phyloP scores from a whole-genome alignment of 306 rosid genomes.

The Vicia faba region DNA sequence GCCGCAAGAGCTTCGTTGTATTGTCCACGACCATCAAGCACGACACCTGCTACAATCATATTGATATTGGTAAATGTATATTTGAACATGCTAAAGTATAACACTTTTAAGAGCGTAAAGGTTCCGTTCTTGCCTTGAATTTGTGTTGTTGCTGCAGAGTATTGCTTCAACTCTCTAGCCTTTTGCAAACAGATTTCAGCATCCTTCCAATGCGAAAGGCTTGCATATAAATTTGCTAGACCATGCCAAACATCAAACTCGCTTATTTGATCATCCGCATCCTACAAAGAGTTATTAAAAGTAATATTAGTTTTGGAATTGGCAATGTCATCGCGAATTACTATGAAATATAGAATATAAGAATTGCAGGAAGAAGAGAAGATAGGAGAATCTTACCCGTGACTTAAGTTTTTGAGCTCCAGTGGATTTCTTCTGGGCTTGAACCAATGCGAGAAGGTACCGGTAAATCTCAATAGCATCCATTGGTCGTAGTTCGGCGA shows the following conservation, averaged over 20 bases:
- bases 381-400: conserved; percentile 56
- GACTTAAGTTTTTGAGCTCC: conserved; percentile 53
- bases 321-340: neutral
- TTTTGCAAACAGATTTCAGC: conserved; percentile 87
- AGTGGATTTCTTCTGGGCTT: conserved; percentile 82
- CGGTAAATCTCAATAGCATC: conserved; percentile 92
- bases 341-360: neutral
- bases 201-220: conserved; percentile 91
- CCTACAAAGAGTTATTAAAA: conserved; percentile 45
- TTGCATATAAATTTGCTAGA: conserved; percentile 79
- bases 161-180: conserved; percentile 67
- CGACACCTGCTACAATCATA: conserved; percentile 56
- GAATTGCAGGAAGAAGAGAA: conserved; percentile 15
- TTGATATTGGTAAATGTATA: neutral
- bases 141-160: conserved; percentile 61
- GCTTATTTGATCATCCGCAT: conserved; percentile 58
- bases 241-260: conserved; percentile 97
- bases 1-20: conserved; percentile 61
- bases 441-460: conserved; percentile 89
- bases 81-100: conserved; percentile 27
- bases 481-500: conserved; percentile 70
- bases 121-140: conserved; percentile 67
- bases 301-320: conserved; percentile 21
- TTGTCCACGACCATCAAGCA: conserved; percentile 66
- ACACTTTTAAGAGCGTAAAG: conserved; percentile 27